Percentiles rank a stretch among this genome's conserved stretches.
phyloP scores from a whole-genome alignment of 768 basidiomycete species.

The Russula virescens region DNA sequence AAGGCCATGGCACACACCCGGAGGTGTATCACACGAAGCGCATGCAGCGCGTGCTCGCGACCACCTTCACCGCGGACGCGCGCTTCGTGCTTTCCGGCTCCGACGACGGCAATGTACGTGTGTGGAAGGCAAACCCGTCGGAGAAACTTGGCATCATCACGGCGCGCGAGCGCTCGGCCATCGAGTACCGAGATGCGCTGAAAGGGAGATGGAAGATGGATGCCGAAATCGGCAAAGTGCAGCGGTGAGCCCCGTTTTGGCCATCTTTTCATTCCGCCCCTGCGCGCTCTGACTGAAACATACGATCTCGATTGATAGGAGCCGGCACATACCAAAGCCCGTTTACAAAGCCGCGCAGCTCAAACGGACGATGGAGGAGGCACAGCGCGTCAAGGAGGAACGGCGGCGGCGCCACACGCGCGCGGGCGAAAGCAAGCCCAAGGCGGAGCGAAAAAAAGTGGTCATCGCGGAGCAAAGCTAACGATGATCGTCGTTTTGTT shows the following conservation, averaged over 20 bases:
- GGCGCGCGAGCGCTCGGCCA: slow-evolving; percentile 81
- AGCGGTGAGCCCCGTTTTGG: slow-evolving; percentile 48
- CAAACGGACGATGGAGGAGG: slow-evolving; percentile 91
- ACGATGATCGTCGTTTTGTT: not conserved
- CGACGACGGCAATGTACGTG: slow-evolving; percentile 89
- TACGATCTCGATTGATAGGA: slow-evolving; percentile 35
- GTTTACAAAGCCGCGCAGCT: slow-evolving; percentile 83
- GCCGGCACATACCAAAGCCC: slow-evolving; percentile 83
- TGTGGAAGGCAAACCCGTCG: slow-evolving; percentile 93
- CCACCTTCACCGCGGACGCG: slow-evolving; percentile 84
- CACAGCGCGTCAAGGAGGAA: slow-evolving; percentile 87
- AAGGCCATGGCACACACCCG: slow-evolving; percentile 70
- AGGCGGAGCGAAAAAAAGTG: slow-evolving; percentile 84
- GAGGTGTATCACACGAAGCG: slow-evolving; percentile 98
- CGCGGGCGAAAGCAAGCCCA: slow-evolving; percentile 80
- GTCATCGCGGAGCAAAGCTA: slow-evolving; percentile 77
- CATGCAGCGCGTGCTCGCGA: slow-evolving; percentile 94
- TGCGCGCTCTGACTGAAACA: not conserved
- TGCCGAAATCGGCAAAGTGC: slow-evolving; percentile 70
- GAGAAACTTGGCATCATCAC: slow-evolving; percentile 90
- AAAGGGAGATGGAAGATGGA: slow-evolving; percentile 87
- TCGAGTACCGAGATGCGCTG: slow-evolving; percentile 88
- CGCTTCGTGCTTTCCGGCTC: slow-evolving; percentile 88
- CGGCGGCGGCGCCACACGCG: slow-evolving; percentile 85
- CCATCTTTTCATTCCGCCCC: slow-evolving; percentile 1